Percentiles rank a stretch among this genome's conserved stretches.
Conservation (phyloP, 345 rosid species). For the Eucalyptus camaldulensis region DNA sequence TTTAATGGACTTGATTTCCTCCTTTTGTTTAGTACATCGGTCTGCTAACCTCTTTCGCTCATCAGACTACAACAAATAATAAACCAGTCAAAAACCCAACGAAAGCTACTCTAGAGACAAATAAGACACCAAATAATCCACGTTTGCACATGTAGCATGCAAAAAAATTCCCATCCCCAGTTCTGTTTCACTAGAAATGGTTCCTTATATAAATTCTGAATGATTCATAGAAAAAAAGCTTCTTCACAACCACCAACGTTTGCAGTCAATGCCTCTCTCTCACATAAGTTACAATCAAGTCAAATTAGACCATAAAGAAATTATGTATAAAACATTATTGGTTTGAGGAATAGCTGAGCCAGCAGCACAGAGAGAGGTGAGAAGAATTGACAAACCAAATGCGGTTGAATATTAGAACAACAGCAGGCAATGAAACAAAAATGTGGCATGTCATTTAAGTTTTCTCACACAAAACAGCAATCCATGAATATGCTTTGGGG, state of each 20-base stretch:
- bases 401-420: not conserved
- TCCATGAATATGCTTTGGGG: not conserved
- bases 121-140: not conserved
- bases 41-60: conserved; percentile 45
- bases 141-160: not conserved
- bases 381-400: not conserved
- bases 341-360: not conserved
- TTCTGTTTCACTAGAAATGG: not conserved
- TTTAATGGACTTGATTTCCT: conserved; percentile 59
- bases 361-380: not conserved
- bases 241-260: not conserved
- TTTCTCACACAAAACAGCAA: not conserved
- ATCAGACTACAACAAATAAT: conserved; percentile 39
- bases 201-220: not conserved
- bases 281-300: not conserved
- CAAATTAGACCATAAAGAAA: not conserved
- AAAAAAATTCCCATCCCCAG: not conserved
- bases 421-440: not conserved
- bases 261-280: not conserved
- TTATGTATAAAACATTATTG: not conserved
- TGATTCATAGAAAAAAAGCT: not conserved
- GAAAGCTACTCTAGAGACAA: not conserved
- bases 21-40: conserved; percentile 55
- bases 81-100: not conserved
- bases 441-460: not conserved